These are phyloP conservation scores for Silene noctiflora DNA, from an alignment of 179 eudicot species.

Conservation along the genomic window DNA sequence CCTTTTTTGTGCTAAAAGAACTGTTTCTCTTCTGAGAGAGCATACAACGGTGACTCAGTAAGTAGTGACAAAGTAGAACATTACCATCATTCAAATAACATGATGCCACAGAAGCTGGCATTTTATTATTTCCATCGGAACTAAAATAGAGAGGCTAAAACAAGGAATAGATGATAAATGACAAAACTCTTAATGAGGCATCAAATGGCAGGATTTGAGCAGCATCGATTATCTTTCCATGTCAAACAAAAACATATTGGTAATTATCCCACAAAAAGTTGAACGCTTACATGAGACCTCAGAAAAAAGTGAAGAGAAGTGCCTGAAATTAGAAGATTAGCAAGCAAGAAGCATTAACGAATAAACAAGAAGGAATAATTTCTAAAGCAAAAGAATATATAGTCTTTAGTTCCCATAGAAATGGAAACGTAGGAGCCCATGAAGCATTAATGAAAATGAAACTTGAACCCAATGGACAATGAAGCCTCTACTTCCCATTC, in stretches of 20 bases:
- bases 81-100: background rate
- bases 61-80: background rate
- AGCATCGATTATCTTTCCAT: background rate
- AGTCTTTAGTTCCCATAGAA: background rate
- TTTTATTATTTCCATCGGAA: background rate
- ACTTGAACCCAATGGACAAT: background rate
- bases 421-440: background rate
- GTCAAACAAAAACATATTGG: background rate
- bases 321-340: background rate
- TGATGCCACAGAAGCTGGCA: background rate
- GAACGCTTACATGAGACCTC: conserved; percentile 2
- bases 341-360: background rate
- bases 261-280: background rate
- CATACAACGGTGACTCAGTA: background rate
- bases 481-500: background rate
- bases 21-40: too few relatives aligned
- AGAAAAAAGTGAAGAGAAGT: background rate
- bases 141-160: background rate
- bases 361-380: background rate
- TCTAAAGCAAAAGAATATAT: too few relatives aligned
- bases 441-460: background rate
- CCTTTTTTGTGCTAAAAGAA: background rate
- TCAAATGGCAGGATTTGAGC: background rate
- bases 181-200: background rate
- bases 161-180: background rate